A percentile compares a stretch with the other conserved stretches of the same genome.
phyloP scores from a whole-genome alignment of 805 yeast species.

The Teunomyces panamensis region DNA sequence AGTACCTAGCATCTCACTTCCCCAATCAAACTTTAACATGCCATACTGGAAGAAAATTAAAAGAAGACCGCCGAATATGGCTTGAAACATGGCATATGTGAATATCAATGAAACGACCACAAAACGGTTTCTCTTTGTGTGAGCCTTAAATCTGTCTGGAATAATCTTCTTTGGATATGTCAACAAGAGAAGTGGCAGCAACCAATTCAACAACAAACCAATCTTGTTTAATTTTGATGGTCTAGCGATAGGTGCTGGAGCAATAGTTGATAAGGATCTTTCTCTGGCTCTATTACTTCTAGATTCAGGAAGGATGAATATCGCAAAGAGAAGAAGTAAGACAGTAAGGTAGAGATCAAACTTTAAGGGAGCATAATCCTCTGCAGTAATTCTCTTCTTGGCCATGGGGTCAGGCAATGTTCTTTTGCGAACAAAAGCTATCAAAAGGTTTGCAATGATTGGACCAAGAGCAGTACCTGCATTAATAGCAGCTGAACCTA shows the following conservation, averaged over 20 bases:
- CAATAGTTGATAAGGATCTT: constrained; percentile 12
- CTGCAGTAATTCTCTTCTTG: background rate
- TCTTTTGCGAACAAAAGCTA: background rate
- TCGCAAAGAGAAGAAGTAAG: constrained; percentile 7
- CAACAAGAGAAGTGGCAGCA: constrained; percentile 16
- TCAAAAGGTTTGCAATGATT: constrained; percentile 2
- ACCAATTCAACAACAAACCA: constrained; percentile 10
- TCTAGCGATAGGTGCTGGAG: background rate
- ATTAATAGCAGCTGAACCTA: constrained; percentile 4
- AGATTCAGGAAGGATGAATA: constrained; percentile 18
- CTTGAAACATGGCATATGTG: background rate
- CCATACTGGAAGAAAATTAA: constrained; percentile 14
- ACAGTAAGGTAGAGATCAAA: constrained; percentile 2
- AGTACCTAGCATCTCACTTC: constrained; percentile 14
- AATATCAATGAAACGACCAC: background rate
- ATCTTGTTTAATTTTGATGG: background rate
- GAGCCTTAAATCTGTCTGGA: background rate
- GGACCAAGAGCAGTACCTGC: constrained; percentile 10
- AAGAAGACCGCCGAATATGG: background rate
- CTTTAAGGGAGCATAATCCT: background rate
- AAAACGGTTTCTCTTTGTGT: background rate
- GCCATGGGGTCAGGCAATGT: background rate
- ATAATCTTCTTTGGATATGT: constrained; percentile 14
- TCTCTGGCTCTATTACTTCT: constrained; percentile 15
- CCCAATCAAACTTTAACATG: constrained; percentile 16